phyloP scores from a whole-genome alignment of 1,284 basidiomycete genomes.

The Trametes polyzona region DNA sequence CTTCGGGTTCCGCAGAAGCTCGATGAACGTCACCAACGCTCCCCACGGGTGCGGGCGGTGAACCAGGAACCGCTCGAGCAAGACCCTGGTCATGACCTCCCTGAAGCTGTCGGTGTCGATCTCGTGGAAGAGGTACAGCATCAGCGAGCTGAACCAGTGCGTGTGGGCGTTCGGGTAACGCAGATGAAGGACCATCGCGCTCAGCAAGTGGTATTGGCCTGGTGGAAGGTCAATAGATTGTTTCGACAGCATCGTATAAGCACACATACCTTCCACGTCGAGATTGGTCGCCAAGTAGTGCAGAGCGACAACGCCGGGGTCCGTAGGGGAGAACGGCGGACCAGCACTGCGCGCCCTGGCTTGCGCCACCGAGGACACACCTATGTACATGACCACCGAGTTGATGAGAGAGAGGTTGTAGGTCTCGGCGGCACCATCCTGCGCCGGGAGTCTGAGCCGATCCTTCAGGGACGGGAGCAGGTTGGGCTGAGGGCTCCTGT shows the following conservation, averaged over 20 bases:
- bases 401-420: constrained; percentile 93
- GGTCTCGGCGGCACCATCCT: constrained; percentile 60
- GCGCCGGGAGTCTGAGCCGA: constrained; percentile 61
- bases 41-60: constrained; percentile 99
- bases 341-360: constrained; percentile 81
- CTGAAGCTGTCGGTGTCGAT: constrained; percentile 78
- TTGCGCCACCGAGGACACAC: constrained; percentile 86
- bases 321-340: constrained; percentile 77
- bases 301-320: constrained; percentile 83
- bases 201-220: constrained; percentile 94
- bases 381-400: constrained; percentile 93
- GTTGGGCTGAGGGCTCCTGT: constrained; percentile 59
- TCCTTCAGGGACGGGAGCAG: constrained; percentile 86
- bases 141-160: constrained; percentile 90
- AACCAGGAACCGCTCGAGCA: constrained; percentile 93
- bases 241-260: neutral
- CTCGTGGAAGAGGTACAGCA: constrained; percentile 86
- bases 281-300: constrained; percentile 83
- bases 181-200: constrained; percentile 90
- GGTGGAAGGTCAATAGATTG: neutral
- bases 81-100: constrained; percentile 90
- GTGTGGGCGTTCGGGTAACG: constrained; percentile 98
- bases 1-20: constrained; percentile 82
- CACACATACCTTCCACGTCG: constrained; percentile 81
- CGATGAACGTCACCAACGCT: constrained; percentile 90